phyloP scores from a whole-genome alignment of 305 asterid species.

The Fraxinus floribunda region DNA sequence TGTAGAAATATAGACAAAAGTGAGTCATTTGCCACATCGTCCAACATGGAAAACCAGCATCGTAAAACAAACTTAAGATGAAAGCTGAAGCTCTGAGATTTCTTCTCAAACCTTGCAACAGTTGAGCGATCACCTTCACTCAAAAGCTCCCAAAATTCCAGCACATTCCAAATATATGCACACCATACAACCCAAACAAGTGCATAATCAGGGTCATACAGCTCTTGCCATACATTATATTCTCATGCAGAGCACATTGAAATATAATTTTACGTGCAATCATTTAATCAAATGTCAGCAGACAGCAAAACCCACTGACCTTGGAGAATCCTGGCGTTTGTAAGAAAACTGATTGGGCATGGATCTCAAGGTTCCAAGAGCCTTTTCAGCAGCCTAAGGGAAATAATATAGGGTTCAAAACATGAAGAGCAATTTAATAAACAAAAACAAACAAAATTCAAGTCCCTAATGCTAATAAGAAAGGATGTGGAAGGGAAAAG shows the following conservation, averaged over 20 bases:
- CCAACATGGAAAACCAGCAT: background rate
- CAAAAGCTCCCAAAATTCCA: background rate
- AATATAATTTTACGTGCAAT: slow-evolving; percentile 1
- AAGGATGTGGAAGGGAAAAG: slow-evolving; percentile 18
- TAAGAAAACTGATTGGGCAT: slow-evolving; percentile 56
- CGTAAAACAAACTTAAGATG: background rate
- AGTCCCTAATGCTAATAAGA: slow-evolving; percentile 1
- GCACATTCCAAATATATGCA: background rate
- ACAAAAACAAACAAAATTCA: background rate
- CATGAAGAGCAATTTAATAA: background rate
- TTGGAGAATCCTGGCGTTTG: slow-evolving; percentile 73
- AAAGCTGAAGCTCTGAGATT: background rate
- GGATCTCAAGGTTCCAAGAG: slow-evolving; percentile 69
- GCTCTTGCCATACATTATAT: background rate
- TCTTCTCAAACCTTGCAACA: background rate
- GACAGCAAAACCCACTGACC: slow-evolving; percentile 49
- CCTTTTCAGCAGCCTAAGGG: slow-evolving; percentile 86
- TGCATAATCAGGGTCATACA: background rate
- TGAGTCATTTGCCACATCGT: background rate
- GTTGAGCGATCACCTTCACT: background rate
- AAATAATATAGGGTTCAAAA: slow-evolving; percentile 13
- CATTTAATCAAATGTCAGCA: slow-evolving; percentile 5
- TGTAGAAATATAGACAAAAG: background rate
- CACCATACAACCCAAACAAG: background rate
- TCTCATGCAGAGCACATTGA: slow-evolving; percentile 3